Percentiles rank a stretch among this genome's conserved stretches.
These are phyloP conservation scores for Alternaria panax DNA, from an alignment of 2,329 filamentous ascomycete species.

Conservation along the genomic window DNA sequence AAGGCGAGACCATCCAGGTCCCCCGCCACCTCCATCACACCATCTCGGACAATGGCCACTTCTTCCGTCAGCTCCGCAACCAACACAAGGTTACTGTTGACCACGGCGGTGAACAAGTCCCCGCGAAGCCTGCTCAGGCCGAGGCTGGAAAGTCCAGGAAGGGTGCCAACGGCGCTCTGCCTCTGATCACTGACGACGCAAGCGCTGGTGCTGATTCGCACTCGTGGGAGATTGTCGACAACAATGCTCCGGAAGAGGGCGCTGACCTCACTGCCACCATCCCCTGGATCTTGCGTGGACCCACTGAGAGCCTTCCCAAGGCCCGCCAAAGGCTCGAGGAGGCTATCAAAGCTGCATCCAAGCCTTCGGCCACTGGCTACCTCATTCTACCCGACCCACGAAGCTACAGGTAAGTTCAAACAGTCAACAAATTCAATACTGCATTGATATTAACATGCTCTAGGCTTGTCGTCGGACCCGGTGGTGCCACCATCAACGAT, in stretches of 20 bases:
- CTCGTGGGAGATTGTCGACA: slow-evolving; percentile 84
- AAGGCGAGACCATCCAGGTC: slow-evolving; percentile 85
- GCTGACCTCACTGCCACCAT: slow-evolving; percentile 64
- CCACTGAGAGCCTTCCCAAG: slow-evolving; percentile 78
- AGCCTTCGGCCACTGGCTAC: slow-evolving; percentile 79
- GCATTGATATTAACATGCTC: slow-evolving; percentile 11
- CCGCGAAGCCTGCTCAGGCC: slow-evolving; percentile 69
- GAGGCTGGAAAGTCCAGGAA: slow-evolving; percentile 54
- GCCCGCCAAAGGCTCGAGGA: slow-evolving; percentile 77
- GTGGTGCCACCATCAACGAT: slow-evolving; percentile 88
- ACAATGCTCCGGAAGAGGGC: slow-evolving; percentile 62
- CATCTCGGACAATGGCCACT: slow-evolving; percentile 86
- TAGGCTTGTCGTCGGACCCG: slow-evolving; percentile 84
- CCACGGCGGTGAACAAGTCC: slow-evolving; percentile 81
- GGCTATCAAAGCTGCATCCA: slow-evolving; percentile 74
- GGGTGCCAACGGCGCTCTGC: slow-evolving; percentile 71
- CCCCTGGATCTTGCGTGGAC: slow-evolving; percentile 88
- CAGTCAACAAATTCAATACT: neutral
- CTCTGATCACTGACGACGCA: slow-evolving; percentile 89
- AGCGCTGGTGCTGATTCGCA: slow-evolving; percentile 66
- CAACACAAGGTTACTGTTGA: slow-evolving; percentile 91
- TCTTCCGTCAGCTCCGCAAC: slow-evolving; percentile 89
- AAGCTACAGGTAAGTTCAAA: slow-evolving; percentile 67
- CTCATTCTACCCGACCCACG: slow-evolving; percentile 87
- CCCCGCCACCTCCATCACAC: slow-evolving; percentile 83